Conservation (phyloP, 371 early-diverging fungal species). For the Mucor piriformis region DNA sequence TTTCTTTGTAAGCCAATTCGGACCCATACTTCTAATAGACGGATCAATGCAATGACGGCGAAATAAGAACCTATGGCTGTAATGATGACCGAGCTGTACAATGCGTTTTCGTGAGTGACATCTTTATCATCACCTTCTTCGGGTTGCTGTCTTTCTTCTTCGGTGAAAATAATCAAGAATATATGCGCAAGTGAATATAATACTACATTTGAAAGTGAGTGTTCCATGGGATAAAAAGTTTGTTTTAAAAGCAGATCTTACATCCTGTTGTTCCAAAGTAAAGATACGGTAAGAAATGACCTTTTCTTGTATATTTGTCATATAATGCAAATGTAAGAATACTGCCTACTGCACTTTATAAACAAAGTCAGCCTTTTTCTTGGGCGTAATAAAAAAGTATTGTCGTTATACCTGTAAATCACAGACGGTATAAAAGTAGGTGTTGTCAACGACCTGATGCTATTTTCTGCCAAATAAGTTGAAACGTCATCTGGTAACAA, state of each 20-base stretch:
- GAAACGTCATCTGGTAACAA: neutral
- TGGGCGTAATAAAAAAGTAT: neutral
- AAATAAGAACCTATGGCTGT: constrained; percentile 12
- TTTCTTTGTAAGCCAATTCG: constrained; percentile 3
- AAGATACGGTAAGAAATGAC: constrained; percentile 17
- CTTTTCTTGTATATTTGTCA: constrained; percentile 14
- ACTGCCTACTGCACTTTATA: constrained; percentile 6
- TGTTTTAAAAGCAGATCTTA: neutral
- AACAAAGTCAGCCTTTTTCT: too few relatives aligned
- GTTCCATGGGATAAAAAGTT: neutral
- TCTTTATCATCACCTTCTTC: neutral
- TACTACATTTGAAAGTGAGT: too few relatives aligned
- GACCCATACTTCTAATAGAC: constrained; percentile 11
- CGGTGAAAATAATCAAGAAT: constrained; percentile 14
- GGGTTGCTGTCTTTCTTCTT: constrained; percentile 3
- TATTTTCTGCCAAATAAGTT: constrained; percentile 16
- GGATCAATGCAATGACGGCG: constrained; percentile 4
- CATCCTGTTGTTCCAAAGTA: constrained; percentile 21
- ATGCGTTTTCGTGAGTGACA: constrained; percentile 7
- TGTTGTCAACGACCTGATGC: constrained; percentile 8
- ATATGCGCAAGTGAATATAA: constrained; percentile 12
- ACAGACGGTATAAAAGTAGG: constrained; percentile 14
- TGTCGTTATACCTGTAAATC: constrained; percentile 10
- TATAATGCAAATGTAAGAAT: constrained; percentile 6
- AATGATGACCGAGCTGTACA: constrained; percentile 10